Percentiles rank a stretch among this genome's conserved stretches.
Conservation (phyloP, 805 yeast species). For the Starmerella lactis-condensi region DNA sequence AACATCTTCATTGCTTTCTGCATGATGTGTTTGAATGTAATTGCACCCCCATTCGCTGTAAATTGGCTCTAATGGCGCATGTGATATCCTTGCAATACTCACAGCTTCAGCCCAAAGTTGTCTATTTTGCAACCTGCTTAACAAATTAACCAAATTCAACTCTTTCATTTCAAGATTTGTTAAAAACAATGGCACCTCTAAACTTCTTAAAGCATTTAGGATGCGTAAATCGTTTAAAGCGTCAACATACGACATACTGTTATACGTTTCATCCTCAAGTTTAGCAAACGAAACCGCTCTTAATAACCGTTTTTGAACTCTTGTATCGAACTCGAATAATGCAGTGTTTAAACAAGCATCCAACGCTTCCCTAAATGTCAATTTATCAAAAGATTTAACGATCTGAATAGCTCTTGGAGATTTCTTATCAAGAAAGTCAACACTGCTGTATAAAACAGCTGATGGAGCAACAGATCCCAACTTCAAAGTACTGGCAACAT, state of each 20-base stretch:
- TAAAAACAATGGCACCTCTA: conserved; percentile 28
- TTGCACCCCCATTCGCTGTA: conserved; percentile 67
- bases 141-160: conserved; percentile 38
- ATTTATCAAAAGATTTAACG: conserved; percentile 35
- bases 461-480: conserved; percentile 74
- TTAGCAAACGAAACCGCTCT: conserved; percentile 81
- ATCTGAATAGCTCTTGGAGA: conserved; percentile 72
- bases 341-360: conserved; percentile 57
- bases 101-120: conserved; percentile 45
- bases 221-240: conserved; percentile 45
- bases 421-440: conserved; percentile 42
- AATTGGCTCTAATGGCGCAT: conserved; percentile 32
- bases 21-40: conserved; percentile 34
- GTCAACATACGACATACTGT: conserved; percentile 43
- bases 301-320: conserved; percentile 62
- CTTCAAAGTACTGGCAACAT: conserved; percentile 44
- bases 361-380: conserved; percentile 39
- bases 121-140: conserved; percentile 40
- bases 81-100: conserved; percentile 36
- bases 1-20: conserved; percentile 38
- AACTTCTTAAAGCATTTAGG: conserved; percentile 42
- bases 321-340: conserved; percentile 53
- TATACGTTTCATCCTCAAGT: conserved; percentile 32
- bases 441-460: conserved; percentile 65
- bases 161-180: conserved; percentile 37